These are phyloP conservation scores for Suillus decipiens DNA, from an alignment of 768 basidiomycete genomes.

Conservation along the genomic window DNA sequence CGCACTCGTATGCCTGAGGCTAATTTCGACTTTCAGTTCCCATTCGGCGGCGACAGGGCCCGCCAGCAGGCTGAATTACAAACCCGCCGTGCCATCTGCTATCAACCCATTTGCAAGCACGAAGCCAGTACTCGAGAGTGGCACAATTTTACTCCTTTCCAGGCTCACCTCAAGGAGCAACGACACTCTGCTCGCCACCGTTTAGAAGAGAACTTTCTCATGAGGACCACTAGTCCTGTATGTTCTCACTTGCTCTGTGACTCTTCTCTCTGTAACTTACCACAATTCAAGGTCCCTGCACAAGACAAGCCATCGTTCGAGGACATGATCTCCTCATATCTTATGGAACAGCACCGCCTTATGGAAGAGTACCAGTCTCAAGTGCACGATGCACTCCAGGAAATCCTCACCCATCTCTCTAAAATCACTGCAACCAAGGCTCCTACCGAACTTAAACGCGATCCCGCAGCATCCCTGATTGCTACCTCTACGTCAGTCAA, in stretches of 20 bases:
- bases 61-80: neutral
- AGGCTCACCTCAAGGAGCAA: neutral
- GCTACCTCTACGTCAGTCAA: neutral
- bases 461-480: slow-evolving; percentile 3
- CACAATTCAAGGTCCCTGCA: neutral
- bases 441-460: neutral
- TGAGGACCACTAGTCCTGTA: neutral
- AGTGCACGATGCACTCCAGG: slow-evolving; percentile 5
- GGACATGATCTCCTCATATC: neutral
- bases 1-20: neutral
- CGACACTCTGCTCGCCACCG: neutral
- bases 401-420: slow-evolving; percentile 5
- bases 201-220: neutral
- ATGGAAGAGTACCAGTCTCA: slow-evolving; percentile 12
- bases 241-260: neutral
- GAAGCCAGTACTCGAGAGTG: slow-evolving; percentile 1
- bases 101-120: neutral
- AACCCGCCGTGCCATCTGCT: neutral
- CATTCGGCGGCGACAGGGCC: neutral
- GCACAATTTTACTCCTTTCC: neutral
- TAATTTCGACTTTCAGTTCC: neutral
- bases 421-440: neutral
- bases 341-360: slow-evolving; percentile 4
- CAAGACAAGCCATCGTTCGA: neutral
- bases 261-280: neutral